Percentiles rank a stretch among this genome's conserved stretches.
Evolutionary conservation across 805 yeast genomes (phyloP).

Genomic region (Candida tammaniensis): DNA sequence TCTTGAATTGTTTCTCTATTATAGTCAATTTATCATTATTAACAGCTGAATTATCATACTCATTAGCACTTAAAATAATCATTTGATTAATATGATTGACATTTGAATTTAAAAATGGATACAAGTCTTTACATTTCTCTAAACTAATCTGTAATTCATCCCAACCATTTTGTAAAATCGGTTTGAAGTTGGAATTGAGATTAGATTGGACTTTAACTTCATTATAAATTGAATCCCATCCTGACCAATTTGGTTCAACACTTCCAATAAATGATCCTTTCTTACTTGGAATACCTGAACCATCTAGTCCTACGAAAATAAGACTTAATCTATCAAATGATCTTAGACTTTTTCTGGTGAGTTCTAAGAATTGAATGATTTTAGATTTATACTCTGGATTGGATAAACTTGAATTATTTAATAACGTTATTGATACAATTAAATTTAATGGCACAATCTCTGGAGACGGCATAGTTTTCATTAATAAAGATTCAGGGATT

Average conservation of each 20-base stretch:
- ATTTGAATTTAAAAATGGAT: constrained; percentile 20
- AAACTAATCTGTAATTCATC: constrained; percentile 22
- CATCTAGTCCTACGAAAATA: constrained; percentile 47
- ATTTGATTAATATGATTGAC: constrained; percentile 11
- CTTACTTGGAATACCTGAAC: constrained; percentile 31
- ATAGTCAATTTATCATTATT: constrained; percentile 2
- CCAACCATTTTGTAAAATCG: constrained; percentile 15
- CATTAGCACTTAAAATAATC: constrained; percentile 15
- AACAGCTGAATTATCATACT: constrained; percentile 7
- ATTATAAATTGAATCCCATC: constrained; percentile 45
- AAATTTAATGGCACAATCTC: constrained; percentile 39
- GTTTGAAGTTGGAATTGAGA: constrained; percentile 8
- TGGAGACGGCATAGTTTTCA: constrained; percentile 39
- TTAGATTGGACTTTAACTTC: constrained; percentile 29
- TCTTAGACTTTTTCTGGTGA: constrained; percentile 26
- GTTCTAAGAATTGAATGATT: constrained; percentile 22
- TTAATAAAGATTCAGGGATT: constrained; percentile 38
- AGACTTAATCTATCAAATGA: constrained; percentile 46
- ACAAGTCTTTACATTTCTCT: constrained; percentile 26
- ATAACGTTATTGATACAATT: constrained; percentile 41
- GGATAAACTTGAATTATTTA: constrained; percentile 25
- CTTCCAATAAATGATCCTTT: constrained; percentile 48
- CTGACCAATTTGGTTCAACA: constrained; percentile 43
- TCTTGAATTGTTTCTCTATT: constrained; percentile 12
- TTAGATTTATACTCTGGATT: constrained; percentile 25